These are phyloP conservation scores for Hypoxylon sp. DNA, from an alignment of 2,329 filamentous ascomycete species.

Conservation along the genomic window DNA sequence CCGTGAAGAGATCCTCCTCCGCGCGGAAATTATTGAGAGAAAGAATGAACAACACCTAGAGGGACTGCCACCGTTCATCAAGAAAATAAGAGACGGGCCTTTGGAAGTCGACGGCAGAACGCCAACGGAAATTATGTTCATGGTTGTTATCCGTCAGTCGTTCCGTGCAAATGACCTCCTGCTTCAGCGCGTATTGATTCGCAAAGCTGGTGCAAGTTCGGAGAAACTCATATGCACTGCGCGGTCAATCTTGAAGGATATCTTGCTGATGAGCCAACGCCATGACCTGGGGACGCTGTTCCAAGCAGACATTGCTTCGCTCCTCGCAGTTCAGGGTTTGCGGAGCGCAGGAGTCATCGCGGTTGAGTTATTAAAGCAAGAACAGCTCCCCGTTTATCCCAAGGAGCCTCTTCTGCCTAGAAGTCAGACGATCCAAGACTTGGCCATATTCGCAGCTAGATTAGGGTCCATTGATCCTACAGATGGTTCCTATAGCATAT, in stretches of 20 bases:
- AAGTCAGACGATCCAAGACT: slow-evolving; percentile 57
- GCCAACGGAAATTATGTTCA: slow-evolving; percentile 49
- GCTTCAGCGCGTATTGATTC: slow-evolving; percentile 55
- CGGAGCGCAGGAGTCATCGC: slow-evolving; percentile 56
- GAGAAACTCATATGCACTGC: slow-evolving; percentile 54
- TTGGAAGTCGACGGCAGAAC: slow-evolving; percentile 42
- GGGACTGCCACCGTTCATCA: slow-evolving; percentile 50
- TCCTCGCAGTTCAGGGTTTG: slow-evolving; percentile 54
- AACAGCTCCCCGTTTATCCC: slow-evolving; percentile 55
- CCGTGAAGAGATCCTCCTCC: slow-evolving; percentile 52
- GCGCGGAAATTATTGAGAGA: slow-evolving; percentile 47
- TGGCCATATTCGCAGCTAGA: slow-evolving; percentile 56
- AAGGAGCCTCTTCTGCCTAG: slow-evolving; percentile 54
- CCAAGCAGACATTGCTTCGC: slow-evolving; percentile 51
- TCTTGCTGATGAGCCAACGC: slow-evolving; percentile 53
- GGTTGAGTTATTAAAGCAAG: slow-evolving; percentile 56
- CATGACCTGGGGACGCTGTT: slow-evolving; percentile 52
- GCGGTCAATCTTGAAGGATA: slow-evolving; percentile 53
- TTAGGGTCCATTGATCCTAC: slow-evolving; percentile 53
- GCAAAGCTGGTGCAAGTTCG: slow-evolving; percentile 53
- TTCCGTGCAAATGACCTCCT: slow-evolving; percentile 53
- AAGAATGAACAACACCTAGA: slow-evolving; percentile 48
- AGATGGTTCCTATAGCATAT: slow-evolving; percentile 53
- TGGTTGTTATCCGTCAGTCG: slow-evolving; percentile 46
- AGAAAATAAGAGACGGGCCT: slow-evolving; percentile 42